Evolutionary conservation across 2,329 filamentous ascomycete genomes (phyloP).

Genomic region (Pseudogymnoascus sp.): DNA sequence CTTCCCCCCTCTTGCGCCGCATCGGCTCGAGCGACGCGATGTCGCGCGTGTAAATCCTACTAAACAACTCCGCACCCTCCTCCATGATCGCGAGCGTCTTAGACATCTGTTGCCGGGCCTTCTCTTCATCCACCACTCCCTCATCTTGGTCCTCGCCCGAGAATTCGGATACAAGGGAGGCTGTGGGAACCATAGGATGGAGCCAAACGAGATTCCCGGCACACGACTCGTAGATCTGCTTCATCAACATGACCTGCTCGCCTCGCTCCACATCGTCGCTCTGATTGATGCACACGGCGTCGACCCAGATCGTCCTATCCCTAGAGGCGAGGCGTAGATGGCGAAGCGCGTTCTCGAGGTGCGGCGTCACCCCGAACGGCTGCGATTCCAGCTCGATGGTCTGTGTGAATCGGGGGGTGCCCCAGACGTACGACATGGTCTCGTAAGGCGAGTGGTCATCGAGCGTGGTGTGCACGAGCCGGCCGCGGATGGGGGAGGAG

Average conservation of each 20-base stretch:
- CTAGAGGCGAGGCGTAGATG: neutral
- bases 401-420: slow-evolving; percentile 16
- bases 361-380: neutral
- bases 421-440: slow-evolving; percentile 31
- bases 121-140: neutral
- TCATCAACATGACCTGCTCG: slow-evolving; percentile 13
- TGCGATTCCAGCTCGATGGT: slow-evolving; percentile 1
- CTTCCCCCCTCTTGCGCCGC: neutral
- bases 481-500: neutral
- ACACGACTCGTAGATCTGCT: slow-evolving; percentile 12
- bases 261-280: slow-evolving; percentile 10
- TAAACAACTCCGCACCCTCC: neutral
- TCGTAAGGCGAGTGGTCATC: slow-evolving; percentile 16
- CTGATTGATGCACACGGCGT: slow-evolving; percentile 15
- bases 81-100: neutral
- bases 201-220: slow-evolving; percentile 12
- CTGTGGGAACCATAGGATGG: neutral
- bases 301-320: slow-evolving; percentile 2
- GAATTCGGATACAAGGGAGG: neutral
- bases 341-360: neutral
- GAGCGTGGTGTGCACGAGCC: neutral
- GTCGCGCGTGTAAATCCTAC: neutral
- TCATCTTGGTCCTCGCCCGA: neutral
- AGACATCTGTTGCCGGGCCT: neutral
- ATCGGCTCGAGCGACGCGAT: neutral